Evolutionary conservation across 2,329 filamentous ascomycete genomes (phyloP).

Genomic region (Zymoseptoria pseudotritici): DNA sequence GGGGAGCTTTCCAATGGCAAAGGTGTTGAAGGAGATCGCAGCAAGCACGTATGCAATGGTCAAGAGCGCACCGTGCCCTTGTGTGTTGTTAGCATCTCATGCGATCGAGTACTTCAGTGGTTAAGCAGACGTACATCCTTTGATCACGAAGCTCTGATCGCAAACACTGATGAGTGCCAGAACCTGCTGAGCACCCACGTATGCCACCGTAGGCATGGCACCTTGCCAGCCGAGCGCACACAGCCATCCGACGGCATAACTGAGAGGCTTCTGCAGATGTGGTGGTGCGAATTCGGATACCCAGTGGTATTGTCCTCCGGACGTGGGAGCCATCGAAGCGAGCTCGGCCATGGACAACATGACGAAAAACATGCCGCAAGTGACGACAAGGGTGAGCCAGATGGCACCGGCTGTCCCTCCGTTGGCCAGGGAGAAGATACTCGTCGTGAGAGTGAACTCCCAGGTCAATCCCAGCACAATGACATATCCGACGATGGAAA

Average conservation of each 20-base stretch:
- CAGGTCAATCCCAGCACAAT: slow-evolving; percentile 23
- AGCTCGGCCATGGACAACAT: slow-evolving; percentile 44
- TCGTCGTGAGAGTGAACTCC: slow-evolving; percentile 18
- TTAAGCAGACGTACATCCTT: slow-evolving; percentile 10
- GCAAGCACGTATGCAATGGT: slow-evolving; percentile 19
- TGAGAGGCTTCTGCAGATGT: slow-evolving; percentile 50
- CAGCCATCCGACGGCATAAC: slow-evolving; percentile 44
- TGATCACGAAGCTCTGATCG: slow-evolving; percentile 17
- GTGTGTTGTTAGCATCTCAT: not conserved
- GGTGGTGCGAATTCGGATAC: slow-evolving; percentile 41
- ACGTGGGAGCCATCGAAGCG: slow-evolving; percentile 49
- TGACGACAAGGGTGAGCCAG: slow-evolving; percentile 35
- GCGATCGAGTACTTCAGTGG: not conserved
- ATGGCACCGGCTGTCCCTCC: slow-evolving; percentile 49
- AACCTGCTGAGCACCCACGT: slow-evolving; percentile 22
- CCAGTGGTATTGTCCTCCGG: slow-evolving; percentile 40
- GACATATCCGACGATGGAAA: slow-evolving; percentile 24
- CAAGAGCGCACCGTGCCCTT: slow-evolving; percentile 16
- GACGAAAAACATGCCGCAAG: slow-evolving; percentile 19
- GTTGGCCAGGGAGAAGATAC: slow-evolving; percentile 30
- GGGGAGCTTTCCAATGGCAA: slow-evolving; percentile 23
- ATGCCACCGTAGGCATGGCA: slow-evolving; percentile 23
- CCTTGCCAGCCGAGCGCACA: slow-evolving; percentile 26
- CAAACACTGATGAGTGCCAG: slow-evolving; percentile 23
- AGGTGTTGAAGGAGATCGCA: slow-evolving; percentile 26